Base-by-base conservation (phyloP, 1,284 basidiomycete species). In the Ganoderma sp. region DNA sequence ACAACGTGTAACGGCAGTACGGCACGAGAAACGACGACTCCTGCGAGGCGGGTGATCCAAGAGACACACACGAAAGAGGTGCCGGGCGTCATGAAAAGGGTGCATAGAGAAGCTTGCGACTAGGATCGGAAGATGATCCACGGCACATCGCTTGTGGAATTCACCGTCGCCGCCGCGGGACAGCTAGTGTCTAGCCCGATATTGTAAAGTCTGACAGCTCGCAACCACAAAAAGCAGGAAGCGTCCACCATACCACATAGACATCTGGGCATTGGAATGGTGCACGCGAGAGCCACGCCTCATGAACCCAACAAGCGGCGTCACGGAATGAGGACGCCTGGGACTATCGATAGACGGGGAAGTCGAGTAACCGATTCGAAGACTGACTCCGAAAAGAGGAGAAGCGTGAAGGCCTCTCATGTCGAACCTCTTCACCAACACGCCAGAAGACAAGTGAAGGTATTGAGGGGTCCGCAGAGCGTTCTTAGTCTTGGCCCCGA, bases 1-100 rank as follows among this genome's bases (percentile, higher is more conserved):
- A 43, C 67, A 68, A 65, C 67, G 63, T 68, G 67, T 43, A 48
- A 28, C 63, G 60, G 63, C 39, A 25, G 41, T 32, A 52, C 63
- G 60, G 60, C 60, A 65, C 67, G 67, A 41, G 64, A 56, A 56
- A 67, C 61, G 60, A 59, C 45, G n/a, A 41, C 19, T 41, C 22
- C 37, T 56, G 66, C 34, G 37, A 63, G 61, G 57, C 61, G 28
- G 43, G n/a, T 54, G 42, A 9, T 50, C 43, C 39, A 61, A 41
- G 42, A 41, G 41, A 57, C 28, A 59, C 58, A 17, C 58, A 43
- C 63, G 19, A 9, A 25, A 61, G 39, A 42, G 60, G 37, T 32
- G 43, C 42, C 41, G 43, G 61, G 42, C 34, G 61, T 58, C 42
- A 60, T 60, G 56, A 67, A 54, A 61, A 41, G 19, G 19, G 54